Base-by-base conservation (phyloP, 2,329 filamentous ascomycete genomes). In the Coniochaeta hoffmannii region DNA sequence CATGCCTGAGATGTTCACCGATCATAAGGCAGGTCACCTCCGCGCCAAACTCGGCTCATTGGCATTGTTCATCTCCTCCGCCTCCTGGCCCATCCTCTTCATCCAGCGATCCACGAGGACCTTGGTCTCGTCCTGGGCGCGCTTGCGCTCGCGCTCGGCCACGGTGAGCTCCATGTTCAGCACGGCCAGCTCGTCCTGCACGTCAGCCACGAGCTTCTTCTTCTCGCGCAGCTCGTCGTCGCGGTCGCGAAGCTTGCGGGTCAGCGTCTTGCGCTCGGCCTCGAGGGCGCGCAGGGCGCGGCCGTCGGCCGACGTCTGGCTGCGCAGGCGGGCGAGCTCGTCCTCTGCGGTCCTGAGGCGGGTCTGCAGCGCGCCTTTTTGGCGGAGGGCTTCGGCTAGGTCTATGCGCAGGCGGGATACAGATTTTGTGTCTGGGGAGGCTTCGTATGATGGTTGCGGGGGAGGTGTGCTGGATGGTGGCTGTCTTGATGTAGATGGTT, bases 41-140 rank as follows among this genome's bases (percentile, higher is more conserved):
- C 58, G 66, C 30, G 62, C 62, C 49, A 63, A 63, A 11, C 62
- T 62, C 28, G 71, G 74, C 61, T 83, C 80, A 66, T 82, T 83
- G 58, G 79, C 77, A 53, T 76, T 70, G 65, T 97, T 97, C 87
- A 96, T 92, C 59, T 83, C 86, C 55, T 94, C 89, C 11, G 89
- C 93, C 73, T 97, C 92, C 66, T 86, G 81, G 4, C 86, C 87
- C 81, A 94, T 94, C 60, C 87, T 80, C 66, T 83, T 85, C 88
- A 97, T 92, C 90, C 92, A 97, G 55, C 94, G 80, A 68, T 91
- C 87, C 54, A 97, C 85, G 55, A 99, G 77, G 62, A 96, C 89
- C 66, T 89, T 86, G 67, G 97, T 97, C 69, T 97, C 94, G 57
- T 78, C 80, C 66, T 85, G 82, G 59, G 96, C 75, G 69, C 84